Conservation (phyloP, 805 yeast species). For the Nakazawaea ambrosiae region DNA sequence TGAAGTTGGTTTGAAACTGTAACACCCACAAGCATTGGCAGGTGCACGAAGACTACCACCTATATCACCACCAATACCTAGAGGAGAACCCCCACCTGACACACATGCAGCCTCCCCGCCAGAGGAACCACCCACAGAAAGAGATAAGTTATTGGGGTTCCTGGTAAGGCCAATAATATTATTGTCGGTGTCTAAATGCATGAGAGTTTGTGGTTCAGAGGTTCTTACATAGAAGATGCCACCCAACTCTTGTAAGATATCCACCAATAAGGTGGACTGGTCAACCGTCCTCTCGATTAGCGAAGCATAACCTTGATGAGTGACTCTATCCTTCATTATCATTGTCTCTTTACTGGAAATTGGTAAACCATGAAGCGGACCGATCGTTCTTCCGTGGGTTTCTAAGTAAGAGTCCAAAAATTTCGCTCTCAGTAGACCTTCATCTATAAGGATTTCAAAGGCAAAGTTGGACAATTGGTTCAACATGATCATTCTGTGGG, state of each 20-base stretch:
- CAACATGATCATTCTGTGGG: conserved; percentile 46
- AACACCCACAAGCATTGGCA: conserved; percentile 49
- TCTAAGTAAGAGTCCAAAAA: conserved; percentile 41
- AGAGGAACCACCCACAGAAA: conserved; percentile 44
- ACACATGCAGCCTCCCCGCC: conserved; percentile 48
- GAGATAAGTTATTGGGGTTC: conserved; percentile 14
- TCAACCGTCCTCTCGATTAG: conserved; percentile 28
- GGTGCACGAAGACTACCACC: conserved; percentile 57
- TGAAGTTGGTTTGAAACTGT: conserved; percentile 46
- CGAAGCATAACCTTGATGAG: conserved; percentile 37
- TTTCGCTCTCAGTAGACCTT: conserved; percentile 47
- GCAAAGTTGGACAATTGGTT: conserved; percentile 39
- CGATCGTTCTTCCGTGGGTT: conserved; percentile 39
- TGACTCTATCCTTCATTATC: conserved; percentile 39
- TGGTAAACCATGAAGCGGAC: conserved; percentile 60
- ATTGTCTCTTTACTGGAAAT: conserved; percentile 28
- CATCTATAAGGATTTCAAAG: conserved; percentile 36
- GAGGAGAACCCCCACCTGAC: conserved; percentile 15
- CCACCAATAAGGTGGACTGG: conserved; percentile 27
- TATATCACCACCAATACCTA: conserved; percentile 50
- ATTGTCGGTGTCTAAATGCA: conserved; percentile 9
- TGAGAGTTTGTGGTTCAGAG: conserved; percentile 30
- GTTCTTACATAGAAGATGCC: conserved; percentile 46
- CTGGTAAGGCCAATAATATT: conserved; percentile 17
- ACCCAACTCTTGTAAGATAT: conserved; percentile 31